Percentiles rank a stretch among this genome's conserved stretches.
phyloP scores from a whole-genome alignment of 2,329 filamentous ascomycete genomes.

The Stagonosporopsis chrysanthemi region DNA sequence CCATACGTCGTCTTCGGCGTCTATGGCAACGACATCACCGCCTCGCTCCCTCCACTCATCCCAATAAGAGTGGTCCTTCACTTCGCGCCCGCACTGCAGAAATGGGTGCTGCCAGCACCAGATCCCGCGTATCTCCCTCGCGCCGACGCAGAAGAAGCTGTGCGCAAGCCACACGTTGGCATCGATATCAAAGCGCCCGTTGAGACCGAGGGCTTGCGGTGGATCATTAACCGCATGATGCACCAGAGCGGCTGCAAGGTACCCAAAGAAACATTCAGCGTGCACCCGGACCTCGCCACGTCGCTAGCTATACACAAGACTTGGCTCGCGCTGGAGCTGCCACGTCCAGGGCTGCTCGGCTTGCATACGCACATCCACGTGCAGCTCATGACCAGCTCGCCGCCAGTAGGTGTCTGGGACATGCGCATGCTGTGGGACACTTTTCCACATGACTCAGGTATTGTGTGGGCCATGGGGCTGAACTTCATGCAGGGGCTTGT shows the following conservation, averaged over 20 bases:
- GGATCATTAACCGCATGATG: constrained; percentile 32
- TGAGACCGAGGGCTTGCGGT: constrained; percentile 21
- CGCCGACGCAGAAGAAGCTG: neutral
- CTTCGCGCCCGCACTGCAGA: constrained; percentile 28
- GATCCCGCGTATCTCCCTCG: constrained; percentile 1
- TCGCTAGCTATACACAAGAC: constrained; percentile 29
- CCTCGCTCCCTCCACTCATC: constrained; percentile 28
- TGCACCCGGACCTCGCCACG: constrained; percentile 13
- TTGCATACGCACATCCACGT: constrained; percentile 26
- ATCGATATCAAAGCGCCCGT: constrained; percentile 33
- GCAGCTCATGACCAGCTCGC: constrained; percentile 19
- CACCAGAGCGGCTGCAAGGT: constrained; percentile 18
- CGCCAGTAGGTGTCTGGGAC: constrained; percentile 16
- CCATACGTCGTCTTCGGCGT: constrained; percentile 38
- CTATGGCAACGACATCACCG: constrained; percentile 18
- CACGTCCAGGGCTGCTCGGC: constrained; percentile 19
- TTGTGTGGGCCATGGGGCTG: constrained; percentile 24
- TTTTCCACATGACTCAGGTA: constrained; percentile 20
- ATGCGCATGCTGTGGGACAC: constrained; percentile 27
- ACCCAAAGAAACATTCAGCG: constrained; percentile 9
- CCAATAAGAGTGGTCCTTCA: constrained; percentile 30
- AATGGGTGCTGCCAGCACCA: constrained; percentile 30
- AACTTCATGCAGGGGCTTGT: constrained; percentile 26
- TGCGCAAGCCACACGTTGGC: constrained; percentile 23
- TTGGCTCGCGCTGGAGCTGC: constrained; percentile 32